Evolutionary conservation across 2,329 filamentous ascomycete species (phyloP), one percentile per base, ranked within the genome.

Genomic region (Chrysoporthe deuterocubensis): DNA sequence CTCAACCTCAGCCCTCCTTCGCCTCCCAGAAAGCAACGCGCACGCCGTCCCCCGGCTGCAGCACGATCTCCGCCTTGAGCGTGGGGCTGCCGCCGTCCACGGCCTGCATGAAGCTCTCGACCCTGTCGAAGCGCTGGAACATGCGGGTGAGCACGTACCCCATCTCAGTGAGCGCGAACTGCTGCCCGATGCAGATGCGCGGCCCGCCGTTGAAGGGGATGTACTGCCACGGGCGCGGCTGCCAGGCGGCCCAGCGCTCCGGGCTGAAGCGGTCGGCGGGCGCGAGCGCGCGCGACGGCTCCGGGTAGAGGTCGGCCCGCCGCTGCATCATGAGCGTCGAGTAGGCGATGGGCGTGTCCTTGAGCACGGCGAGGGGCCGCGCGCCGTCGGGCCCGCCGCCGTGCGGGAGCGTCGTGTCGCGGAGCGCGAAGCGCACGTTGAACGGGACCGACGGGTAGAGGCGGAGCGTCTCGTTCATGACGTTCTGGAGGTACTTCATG

Each of bases 131-230:
- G 34, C 85, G 83, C 81, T 95, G 92, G 75, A 94, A 87, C 71
- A 95, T 74, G 57, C 92, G 82, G 40, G 90, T 89, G 69, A 93
- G 83, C 11, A 91, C 89, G 75, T 94, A 94, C 42, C 82, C 81
- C 81, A 92, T 92, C 81, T 94, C 91, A 0, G 91, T 93, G 59
- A 94, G 79, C 16, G 92, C 92, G 76, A 94, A 95, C 77, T 95
- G 91, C 82, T 95, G 91, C 1, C 91, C 91, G 68, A 94, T 87
- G 78, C 91, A 92, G 74, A 92, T 91, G 43, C 91, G 82, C 56
- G 91, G 89, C 0, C 90, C 91, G 13, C 89, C 89, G 75, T 92
- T 93, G 78, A 93, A 93, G 4, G 91, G 91, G 54, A 93, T 84
- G 75, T 91, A 93, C 70, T 89, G 85, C 87, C 90, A 92, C 0